phyloP scores from a whole-genome alignment of 148 eudicot species.

The Salicornia ramosissima region DNA sequence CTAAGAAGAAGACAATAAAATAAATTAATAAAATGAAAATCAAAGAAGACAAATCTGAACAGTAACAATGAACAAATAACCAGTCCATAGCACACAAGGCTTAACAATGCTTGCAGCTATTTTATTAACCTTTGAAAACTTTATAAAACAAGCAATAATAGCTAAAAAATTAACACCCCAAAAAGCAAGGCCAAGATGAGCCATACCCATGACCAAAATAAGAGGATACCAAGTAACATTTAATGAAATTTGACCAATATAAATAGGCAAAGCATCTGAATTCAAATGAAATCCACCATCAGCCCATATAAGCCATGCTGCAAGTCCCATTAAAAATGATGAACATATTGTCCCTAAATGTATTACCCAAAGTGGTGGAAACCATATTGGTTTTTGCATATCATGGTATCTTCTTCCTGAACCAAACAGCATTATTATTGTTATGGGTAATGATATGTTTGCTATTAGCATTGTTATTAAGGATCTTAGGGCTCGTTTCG shows the following conservation, averaged over 20 bases:
- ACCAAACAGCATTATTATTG: slow-evolving; percentile 27
- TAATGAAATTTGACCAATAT: slow-evolving; percentile 24
- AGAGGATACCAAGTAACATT: slow-evolving; percentile 36
- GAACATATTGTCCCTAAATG: slow-evolving; percentile 27
- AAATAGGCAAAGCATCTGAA: slow-evolving; percentile 20
- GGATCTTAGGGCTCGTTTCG: slow-evolving; percentile 24
- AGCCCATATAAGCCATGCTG: slow-evolving; percentile 37
- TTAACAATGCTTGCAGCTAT: slow-evolving; percentile 23
- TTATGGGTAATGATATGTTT: slow-evolving; percentile 20
- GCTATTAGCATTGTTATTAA: slow-evolving; percentile 18
- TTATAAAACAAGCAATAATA: slow-evolving; percentile 20
- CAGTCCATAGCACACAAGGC: slow-evolving; percentile 30
- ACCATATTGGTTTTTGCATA: slow-evolving; percentile 24
- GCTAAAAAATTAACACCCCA: slow-evolving; percentile 22
- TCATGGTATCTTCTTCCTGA: slow-evolving; percentile 20
- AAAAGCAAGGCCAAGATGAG: slow-evolving; percentile 22
- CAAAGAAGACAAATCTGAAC: slow-evolving; percentile 20
- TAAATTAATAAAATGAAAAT: not conserved
- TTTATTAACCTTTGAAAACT: slow-evolving; percentile 21
- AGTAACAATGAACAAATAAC: slow-evolving; percentile 25
- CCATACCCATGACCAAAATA: slow-evolving; percentile 29
- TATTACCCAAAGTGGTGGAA: slow-evolving; percentile 25
- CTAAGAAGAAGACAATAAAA: not conserved
- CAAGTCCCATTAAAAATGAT: slow-evolving; percentile 30
- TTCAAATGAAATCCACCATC: slow-evolving; percentile 27